Percentiles rank a stretch among this genome's conserved stretches.
Conservation (phyloP, 805 yeast species). For the Saccharomycopsis sp. region DNA sequence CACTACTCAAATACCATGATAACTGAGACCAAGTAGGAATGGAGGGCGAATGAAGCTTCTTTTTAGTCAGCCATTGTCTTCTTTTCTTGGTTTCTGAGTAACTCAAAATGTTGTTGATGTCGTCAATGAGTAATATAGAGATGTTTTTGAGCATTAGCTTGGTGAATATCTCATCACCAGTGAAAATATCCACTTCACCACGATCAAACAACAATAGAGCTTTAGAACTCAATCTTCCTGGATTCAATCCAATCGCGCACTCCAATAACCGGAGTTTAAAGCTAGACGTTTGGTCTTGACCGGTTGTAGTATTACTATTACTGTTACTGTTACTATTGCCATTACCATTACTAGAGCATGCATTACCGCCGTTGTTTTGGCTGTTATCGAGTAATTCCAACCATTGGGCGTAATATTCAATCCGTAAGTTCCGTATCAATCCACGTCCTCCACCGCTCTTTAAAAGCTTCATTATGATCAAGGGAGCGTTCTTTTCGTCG, state of each 20-base stretch:
- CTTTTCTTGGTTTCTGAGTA: conserved; percentile 26
- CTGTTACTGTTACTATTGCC: conserved; percentile 6
- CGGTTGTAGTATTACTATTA: conserved; percentile 14
- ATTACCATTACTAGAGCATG: conserved; percentile 7
- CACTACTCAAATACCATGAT: conserved; percentile 37
- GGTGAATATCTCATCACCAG: conserved; percentile 30
- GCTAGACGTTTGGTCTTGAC: neutral
- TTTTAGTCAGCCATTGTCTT: conserved; percentile 22
- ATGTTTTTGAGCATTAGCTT: conserved; percentile 45
- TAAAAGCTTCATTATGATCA: conserved; percentile 34
- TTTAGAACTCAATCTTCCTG: conserved; percentile 53
- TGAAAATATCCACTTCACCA: conserved; percentile 46
- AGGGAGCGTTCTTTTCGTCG: conserved; percentile 33
- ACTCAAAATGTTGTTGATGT: conserved; percentile 33
- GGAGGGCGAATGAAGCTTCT: conserved; percentile 5
- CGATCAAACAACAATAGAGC: conserved; percentile 44
- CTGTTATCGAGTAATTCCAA: conserved; percentile 35
- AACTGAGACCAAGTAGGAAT: conserved; percentile 36
- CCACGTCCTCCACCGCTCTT: conserved; percentile 34
- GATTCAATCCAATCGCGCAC: conserved; percentile 55
- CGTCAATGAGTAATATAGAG: conserved; percentile 59
- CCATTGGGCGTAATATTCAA: conserved; percentile 62
- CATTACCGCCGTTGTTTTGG: conserved; percentile 17
- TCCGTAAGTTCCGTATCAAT: conserved; percentile 38
- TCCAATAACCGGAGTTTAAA: conserved; percentile 36